Conservation (phyloP, 2,329 filamentous ascomycete genomes). For the Beauveria sp. region DNA sequence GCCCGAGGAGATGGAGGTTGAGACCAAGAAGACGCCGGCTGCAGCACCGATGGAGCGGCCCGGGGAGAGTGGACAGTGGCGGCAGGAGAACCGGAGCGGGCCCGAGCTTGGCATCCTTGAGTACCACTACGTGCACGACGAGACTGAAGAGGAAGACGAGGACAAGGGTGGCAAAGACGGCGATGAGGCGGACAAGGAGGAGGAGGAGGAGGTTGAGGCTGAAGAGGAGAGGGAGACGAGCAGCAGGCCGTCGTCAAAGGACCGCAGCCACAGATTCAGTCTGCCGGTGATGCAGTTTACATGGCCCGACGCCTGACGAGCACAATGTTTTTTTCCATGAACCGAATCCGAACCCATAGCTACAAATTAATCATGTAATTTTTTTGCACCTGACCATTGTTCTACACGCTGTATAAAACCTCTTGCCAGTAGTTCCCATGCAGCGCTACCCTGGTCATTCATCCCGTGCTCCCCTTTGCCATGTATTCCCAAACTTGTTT, state of each 20-base stretch:
- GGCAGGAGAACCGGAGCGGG: background rate
- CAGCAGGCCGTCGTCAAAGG: background rate
- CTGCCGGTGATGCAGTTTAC: constrained; percentile 21
- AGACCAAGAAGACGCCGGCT: background rate
- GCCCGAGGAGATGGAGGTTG: background rate
- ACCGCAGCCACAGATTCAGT: constrained; percentile 12
- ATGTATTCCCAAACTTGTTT: too few relatives aligned
- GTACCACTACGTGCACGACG: background rate
- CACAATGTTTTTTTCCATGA: background rate
- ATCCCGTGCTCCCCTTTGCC: too few relatives aligned
- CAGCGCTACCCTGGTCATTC: too few relatives aligned
- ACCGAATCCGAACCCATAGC: background rate
- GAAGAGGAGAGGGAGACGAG: background rate
- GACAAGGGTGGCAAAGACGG: background rate
- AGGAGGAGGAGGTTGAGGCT: background rate
- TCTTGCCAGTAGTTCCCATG: too few relatives aligned
- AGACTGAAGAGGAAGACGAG: background rate
- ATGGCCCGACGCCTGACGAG: constrained; percentile 17
- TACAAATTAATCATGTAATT: too few relatives aligned
- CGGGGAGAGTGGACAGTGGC: background rate
- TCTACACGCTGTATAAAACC: too few relatives aligned
- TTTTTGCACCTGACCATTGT: too few relatives aligned
- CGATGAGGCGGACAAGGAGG: background rate
- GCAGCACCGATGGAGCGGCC: background rate
- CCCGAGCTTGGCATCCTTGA: background rate